Base-by-base conservation (phyloP, 1,284 basidiomycete species). In the Pseudomicrostroma phylloplanum region DNA sequence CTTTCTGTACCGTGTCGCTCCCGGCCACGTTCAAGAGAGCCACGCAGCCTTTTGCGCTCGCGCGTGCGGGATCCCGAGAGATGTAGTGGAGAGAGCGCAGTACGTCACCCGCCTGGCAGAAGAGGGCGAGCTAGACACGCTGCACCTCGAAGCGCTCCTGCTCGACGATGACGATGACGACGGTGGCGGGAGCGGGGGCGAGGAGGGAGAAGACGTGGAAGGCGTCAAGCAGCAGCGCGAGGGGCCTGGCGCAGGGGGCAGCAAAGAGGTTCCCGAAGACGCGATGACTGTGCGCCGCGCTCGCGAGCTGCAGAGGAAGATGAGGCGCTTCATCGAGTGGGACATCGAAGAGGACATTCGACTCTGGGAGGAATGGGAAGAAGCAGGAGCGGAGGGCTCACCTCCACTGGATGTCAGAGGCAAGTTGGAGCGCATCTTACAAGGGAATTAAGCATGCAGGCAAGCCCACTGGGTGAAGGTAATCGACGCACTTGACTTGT, bases 41-140 rank as follows among this genome's bases (percentile, higher is more conserved):
- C 70, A 54, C 51, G 51, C 51, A 25, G 21, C 25, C 13, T 54
- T 23, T 15, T 54, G 51, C 23, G 51, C 51, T 15, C 13, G 21
- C 6, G 21, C 13, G 21, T 23, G 51, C 21, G 51, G 51, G 21
- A 25, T 54, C 7, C 17, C 51, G 21, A 13, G 13, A 54, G 21
- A 19, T 13, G 21, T 54, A 13, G 21, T 54, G 26, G 21, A 26
- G n/a, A 19, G 51, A 6, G 51, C 51, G 21, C 17, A 26, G 13
- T 54, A 54, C 21, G 51, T 54, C 8, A 54, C 51, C 6, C 51
- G 13, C 6, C 21, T 54, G 2, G 51, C 51, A 8, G 21, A 15
- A 25, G 43, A 48, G 12, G 17, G 21, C 21, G 17, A 21, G 15
- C 43, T 48, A 6, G 43, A 21, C 43, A 21, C 15, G 21, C 12